Evolutionary conservation across 2,329 filamentous ascomycete species (phyloP), one percentile per base, ranked within the genome.

Genomic region (Aspergillus clavatus): DNA sequence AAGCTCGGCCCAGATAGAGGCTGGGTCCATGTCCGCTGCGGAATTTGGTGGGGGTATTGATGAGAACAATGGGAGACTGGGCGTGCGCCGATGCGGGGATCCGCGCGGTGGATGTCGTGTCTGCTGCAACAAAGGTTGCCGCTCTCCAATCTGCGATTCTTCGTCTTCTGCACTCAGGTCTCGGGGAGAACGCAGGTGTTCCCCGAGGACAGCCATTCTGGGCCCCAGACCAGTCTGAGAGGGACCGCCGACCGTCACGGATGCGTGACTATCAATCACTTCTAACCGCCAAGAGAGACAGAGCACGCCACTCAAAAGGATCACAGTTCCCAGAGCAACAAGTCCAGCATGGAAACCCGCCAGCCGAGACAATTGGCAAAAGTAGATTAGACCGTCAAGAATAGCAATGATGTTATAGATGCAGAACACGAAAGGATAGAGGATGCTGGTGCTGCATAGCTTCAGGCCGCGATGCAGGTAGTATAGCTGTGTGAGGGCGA

Each of bases 351-450:
- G 84, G 2, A 93, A 70, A 0, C 82, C 76, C 12, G 84, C 82
- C 51, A 98, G 81, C 45, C 87, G 78, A 53, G 89, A 84, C 42
- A 85, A 86, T 69, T 98, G 93, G 58, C 86, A 80, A 72, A 97
- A 98, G 70, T 97, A 98, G 59, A 98, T 95, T 56, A 98, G 77
- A 24, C 93, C 93, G 69, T 98, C 93, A 56, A 97, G 75, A 56
- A 98, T 98, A 54, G 93, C 93, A 61, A 97, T 90, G 61, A 98
- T 95, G 75, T 98, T 98, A 77, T 97, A 98, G 53, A 97, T 82
- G 76, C 93, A 98, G 70, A 98, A 98, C 29, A 97, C 90, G 57
- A 97, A 84, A 4, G 93, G 93, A 68, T 98, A 98, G 55, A 98
- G 77, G 50, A 97, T 86, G 59, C 89, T 95, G 18, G 93, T 97